Evolutionary conservation across 371 early-diverging fungal species (phyloP).

Genomic region (Mucor mucedo): DNA sequence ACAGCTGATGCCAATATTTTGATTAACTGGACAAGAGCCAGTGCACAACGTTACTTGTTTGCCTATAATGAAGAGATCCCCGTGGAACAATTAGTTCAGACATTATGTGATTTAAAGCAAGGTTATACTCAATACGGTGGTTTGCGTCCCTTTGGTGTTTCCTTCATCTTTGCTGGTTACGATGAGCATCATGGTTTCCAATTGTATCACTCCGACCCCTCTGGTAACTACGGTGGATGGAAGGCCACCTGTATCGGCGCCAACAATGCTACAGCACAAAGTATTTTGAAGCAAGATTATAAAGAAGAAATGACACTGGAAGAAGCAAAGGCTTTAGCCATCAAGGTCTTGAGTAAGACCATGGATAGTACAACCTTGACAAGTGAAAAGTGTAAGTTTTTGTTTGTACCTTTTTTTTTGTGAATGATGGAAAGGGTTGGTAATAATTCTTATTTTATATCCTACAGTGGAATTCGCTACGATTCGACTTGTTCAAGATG

Average conservation of each 20-base stretch:
- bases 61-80: conserved; percentile 91
- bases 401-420: not conserved
- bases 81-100: conserved; percentile 93
- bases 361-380: conserved; percentile 92
- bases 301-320: conserved; percentile 87
- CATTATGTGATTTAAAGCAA: conserved; percentile 96
- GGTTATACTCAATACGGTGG: conserved; percentile 99
- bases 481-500: conserved; percentile 56
- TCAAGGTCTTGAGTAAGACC: conserved; percentile 94
- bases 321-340: conserved; percentile 87
- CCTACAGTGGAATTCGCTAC: conserved; percentile 83
- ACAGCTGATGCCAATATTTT: conserved; percentile 98
- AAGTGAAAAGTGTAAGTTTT: conserved; percentile 84
- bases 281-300: conserved; percentile 94
- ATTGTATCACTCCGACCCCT: conserved; percentile 98
- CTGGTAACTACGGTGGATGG: conserved; percentile 99
- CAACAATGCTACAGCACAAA: conserved; percentile 90
- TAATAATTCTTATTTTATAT: not conserved
- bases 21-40: conserved; percentile 87
- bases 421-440: too few relatives aligned
- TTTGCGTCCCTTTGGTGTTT: conserved; percentile 99
- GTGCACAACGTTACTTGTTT: conserved; percentile 91
- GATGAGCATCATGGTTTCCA: conserved; percentile 93
- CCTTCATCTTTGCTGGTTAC: conserved; percentile 97
- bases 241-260: conserved; percentile 98